phyloP scores from a whole-genome alignment of 2,329 filamentous ascomycete species.

The Talaromyces funiculosus region DNA sequence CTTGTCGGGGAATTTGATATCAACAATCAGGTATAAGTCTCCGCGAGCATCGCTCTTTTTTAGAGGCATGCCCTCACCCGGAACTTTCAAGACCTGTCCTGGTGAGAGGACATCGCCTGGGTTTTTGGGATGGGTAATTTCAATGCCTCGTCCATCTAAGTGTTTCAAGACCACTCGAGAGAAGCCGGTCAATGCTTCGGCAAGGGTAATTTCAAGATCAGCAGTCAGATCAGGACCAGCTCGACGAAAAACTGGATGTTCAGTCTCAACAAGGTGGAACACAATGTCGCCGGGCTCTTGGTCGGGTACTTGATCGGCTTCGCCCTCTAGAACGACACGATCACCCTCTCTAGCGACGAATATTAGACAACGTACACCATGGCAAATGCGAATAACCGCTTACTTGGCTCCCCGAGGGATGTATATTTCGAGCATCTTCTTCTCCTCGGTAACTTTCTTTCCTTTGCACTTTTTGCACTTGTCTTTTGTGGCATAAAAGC shows the following conservation, averaged over 20 bases:
- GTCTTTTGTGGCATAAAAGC: constrained; percentile 90
- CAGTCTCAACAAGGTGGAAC: constrained; percentile 76
- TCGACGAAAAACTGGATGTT: constrained; percentile 75
- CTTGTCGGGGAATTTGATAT: constrained; percentile 82
- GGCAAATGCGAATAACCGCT: constrained; percentile 14
- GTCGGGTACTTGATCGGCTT: constrained; percentile 87
- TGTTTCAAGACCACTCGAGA: constrained; percentile 85
- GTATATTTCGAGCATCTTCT: constrained; percentile 93
- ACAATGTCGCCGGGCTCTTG: constrained; percentile 89
- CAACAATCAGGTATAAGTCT: constrained; percentile 79
- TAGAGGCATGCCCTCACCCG: constrained; percentile 88
- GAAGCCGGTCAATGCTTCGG: constrained; percentile 83
- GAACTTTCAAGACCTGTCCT: constrained; percentile 76
- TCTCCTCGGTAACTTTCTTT: constrained; percentile 75
- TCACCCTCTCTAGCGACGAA: constrained; percentile 61
- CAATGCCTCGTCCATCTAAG: constrained; percentile 86
- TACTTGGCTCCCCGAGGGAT: constrained; percentile 77
- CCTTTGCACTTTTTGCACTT: constrained; percentile 99
- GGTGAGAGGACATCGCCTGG: constrained; percentile 77
- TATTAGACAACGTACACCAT: background rate
- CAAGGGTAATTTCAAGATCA: constrained; percentile 71
- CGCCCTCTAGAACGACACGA: constrained; percentile 81
- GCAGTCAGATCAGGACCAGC: constrained; percentile 80
- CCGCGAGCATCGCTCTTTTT: constrained; percentile 80
- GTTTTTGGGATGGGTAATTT: constrained; percentile 67